Conservation (phyloP, 257 asterid genomes). For the Apocynum venetum region DNA sequence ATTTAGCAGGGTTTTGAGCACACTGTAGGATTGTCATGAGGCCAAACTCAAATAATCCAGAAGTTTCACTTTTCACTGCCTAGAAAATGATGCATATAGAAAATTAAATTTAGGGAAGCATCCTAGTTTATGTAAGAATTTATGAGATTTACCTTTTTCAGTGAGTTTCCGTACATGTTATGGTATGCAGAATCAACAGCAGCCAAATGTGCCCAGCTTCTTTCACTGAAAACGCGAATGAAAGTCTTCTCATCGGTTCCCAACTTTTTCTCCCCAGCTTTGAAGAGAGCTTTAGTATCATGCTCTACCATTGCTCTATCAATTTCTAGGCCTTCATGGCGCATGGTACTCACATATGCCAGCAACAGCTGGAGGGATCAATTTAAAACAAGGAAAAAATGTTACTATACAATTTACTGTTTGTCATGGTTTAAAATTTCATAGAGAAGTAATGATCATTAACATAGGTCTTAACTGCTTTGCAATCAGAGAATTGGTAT, state of each 20-base stretch:
- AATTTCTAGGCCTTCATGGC: slow-evolving; percentile 92
- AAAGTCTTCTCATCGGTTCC: slow-evolving; percentile 91
- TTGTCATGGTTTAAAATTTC: neutral
- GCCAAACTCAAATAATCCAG: slow-evolving; percentile 67
- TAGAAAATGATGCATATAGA: slow-evolving; percentile 29
- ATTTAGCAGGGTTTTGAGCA: slow-evolving; percentile 71
- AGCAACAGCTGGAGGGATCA: slow-evolving; percentile 55
- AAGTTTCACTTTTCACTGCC: slow-evolving; percentile 88
- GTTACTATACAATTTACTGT: neutral
- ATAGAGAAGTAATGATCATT: neutral
- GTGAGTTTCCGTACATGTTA: slow-evolving; percentile 56
- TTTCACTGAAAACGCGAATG: slow-evolving; percentile 59
- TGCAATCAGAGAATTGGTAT: neutral
- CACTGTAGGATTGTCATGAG: slow-evolving; percentile 67
- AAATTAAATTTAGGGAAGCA: slow-evolving; percentile 3
- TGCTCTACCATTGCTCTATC: slow-evolving; percentile 59
- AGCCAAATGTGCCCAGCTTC: slow-evolving; percentile 73
- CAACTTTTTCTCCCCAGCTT: slow-evolving; percentile 85
- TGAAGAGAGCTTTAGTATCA: slow-evolving; percentile 82
- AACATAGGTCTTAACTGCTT: neutral
- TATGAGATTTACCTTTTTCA: slow-evolving; percentile 49
- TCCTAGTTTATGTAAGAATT: slow-evolving; percentile 9
- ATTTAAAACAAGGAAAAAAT: neutral
- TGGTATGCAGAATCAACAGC: slow-evolving; percentile 63
- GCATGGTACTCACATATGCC: slow-evolving; percentile 39